Conservation (phyloP, 2,329 filamentous ascomycete genomes). For the Pseudomassariella vexata region DNA sequence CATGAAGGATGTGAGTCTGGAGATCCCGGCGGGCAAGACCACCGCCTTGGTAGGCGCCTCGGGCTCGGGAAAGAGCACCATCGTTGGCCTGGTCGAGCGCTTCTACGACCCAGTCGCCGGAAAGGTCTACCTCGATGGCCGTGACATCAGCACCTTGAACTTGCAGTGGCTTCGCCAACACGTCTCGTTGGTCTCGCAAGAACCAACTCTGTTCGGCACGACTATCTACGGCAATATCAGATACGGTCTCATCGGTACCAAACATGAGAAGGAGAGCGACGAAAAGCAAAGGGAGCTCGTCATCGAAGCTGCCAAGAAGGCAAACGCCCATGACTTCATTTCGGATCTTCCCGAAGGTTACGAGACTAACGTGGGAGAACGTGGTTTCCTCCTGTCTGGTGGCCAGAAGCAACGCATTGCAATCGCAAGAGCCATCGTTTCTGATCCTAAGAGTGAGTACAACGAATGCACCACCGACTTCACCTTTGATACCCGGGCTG, state of each 20-base stretch:
- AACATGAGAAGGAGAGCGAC: conserved; percentile 60
- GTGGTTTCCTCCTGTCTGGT: conserved; percentile 86
- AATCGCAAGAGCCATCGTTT: conserved; percentile 85
- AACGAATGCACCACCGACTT: too few species aligned
- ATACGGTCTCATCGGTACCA: conserved; percentile 84
- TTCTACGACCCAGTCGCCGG: conserved; percentile 90
- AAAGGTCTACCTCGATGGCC: conserved; percentile 72
- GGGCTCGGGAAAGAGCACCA: conserved; percentile 90
- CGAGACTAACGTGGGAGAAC: conserved; percentile 90
- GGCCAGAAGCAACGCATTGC: conserved; percentile 97
- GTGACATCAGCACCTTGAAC: conserved; percentile 76
- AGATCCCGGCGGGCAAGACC: conserved; percentile 82
- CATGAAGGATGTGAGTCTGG: conserved; percentile 75
- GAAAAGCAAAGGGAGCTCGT: conserved; percentile 68
- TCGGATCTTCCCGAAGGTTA: conserved; percentile 77
- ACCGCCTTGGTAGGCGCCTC: conserved; percentile 92
- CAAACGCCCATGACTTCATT: conserved; percentile 94
- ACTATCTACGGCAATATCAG: conserved; percentile 86
- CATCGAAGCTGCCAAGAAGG: conserved; percentile 76
- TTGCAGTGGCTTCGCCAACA: conserved; percentile 88
- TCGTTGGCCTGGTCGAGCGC: conserved; percentile 86
- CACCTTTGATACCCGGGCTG: too few species aligned
- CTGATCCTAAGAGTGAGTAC: conserved; percentile 68
- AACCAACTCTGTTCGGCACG: conserved; percentile 83
- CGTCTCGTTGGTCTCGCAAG: conserved; percentile 87